Conservation (phyloP, 2,329 filamentous ascomycete genomes). For the Penicillium occitanis region DNA sequence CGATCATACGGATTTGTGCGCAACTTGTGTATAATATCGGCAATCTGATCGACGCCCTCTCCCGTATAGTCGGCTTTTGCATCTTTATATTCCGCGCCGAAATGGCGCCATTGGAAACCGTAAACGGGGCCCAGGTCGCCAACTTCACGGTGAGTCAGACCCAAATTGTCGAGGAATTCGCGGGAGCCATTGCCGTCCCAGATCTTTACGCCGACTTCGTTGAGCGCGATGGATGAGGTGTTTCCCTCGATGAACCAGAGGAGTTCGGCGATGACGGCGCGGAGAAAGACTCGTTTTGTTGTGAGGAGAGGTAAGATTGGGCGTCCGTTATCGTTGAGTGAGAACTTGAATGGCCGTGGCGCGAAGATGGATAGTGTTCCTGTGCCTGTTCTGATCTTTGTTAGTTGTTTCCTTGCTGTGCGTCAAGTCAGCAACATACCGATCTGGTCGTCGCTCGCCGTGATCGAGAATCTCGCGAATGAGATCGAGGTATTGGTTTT, state of each 20-base stretch:
- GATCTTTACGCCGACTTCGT: conserved; percentile 82
- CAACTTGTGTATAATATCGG: conserved; percentile 84
- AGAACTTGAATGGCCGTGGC: conserved; percentile 81
- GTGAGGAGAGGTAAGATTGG: conserved; percentile 88
- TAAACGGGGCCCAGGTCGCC: conserved; percentile 96
- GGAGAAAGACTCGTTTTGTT: conserved; percentile 92
- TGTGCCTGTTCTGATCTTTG: conserved; percentile 71
- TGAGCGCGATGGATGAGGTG: conserved; percentile 76
- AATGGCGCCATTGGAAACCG: conserved; percentile 98
- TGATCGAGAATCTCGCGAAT: conserved; percentile 78
- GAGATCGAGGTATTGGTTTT: conserved; percentile 89
- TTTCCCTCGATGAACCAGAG: conserved; percentile 91
- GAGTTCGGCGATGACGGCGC: conserved; percentile 85
- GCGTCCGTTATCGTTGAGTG: conserved; percentile 54
- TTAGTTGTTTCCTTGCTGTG: background rate
- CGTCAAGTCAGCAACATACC: conserved; percentile 48
- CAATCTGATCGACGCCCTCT: conserved; percentile 88
- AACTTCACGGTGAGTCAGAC: conserved; percentile 74
- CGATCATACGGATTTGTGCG: conserved; percentile 82
- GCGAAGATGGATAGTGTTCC: conserved; percentile 89
- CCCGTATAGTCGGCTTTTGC: conserved; percentile 78
- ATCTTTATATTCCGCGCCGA: conserved; percentile 85
- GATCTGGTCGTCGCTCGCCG: conserved; percentile 86
- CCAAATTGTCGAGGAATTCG: conserved; percentile 82
- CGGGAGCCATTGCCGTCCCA: conserved; percentile 97